These are phyloP conservation scores for Eimeria falciformis DNA, from an alignment of 169 alveolate species.

Conservation along the genomic window DNA sequence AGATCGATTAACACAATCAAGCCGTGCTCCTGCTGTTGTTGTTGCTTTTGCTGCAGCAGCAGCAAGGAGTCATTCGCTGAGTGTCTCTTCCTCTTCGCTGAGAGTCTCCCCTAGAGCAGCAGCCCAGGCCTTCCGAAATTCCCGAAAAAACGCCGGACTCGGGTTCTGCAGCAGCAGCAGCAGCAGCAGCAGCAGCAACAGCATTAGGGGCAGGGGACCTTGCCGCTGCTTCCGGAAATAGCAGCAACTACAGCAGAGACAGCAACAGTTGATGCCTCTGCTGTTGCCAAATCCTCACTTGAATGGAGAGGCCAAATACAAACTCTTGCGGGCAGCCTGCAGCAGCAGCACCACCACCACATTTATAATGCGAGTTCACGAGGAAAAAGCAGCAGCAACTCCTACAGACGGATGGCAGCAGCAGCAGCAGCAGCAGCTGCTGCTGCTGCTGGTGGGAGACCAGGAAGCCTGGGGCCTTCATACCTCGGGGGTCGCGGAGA, in stretches of 20 bases:
- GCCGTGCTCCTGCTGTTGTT: too few species aligned
- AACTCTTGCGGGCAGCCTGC: background rate
- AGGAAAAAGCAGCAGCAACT: background rate
- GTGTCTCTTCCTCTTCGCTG: background rate
- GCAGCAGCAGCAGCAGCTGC: background rate
- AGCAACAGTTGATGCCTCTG: background rate
- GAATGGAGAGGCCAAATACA: constrained; percentile 9
- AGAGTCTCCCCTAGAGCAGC: background rate
- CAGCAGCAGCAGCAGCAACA: background rate
- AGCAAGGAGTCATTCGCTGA: background rate
- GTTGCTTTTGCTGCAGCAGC: background rate
- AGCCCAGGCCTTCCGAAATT: background rate
- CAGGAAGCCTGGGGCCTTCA: too few species aligned
- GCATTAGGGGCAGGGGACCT: background rate
- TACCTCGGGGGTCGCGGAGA: constrained; percentile 29
- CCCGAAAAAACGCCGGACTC: constrained; percentile 15
- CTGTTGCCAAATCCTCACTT: background rate
- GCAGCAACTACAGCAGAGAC: constrained; percentile 9
- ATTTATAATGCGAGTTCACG: background rate
- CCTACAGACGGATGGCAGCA: background rate
- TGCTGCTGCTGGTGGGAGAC: background rate
- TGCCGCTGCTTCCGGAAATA: background rate
- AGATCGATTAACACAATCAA: too few species aligned
- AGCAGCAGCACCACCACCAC: background rate
- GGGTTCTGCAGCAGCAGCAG: constrained; percentile 21